Evolutionary conservation across 495 filamentous ascomycete genomes (phyloP).

Genomic region (Sporormia fimetaria): DNA sequence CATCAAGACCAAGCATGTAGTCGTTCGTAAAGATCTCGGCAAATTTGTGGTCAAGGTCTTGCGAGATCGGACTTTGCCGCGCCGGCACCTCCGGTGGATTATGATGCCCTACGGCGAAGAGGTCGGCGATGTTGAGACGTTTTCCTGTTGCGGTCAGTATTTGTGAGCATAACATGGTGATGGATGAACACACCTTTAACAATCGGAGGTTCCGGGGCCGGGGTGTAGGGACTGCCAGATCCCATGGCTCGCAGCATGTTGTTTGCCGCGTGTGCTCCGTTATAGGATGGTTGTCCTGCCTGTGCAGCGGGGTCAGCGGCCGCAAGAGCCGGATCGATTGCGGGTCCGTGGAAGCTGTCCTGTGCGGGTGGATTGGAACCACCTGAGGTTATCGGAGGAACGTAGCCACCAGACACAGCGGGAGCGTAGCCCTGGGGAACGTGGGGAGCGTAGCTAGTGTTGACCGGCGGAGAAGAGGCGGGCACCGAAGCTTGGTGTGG

Average conservation of each 20-base stretch:
- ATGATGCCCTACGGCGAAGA: conserved; percentile 50
- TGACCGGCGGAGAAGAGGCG: conserved; percentile 21
- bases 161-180: too few species aligned
- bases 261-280: conserved; percentile 30
- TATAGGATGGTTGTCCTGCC: conserved; percentile 19
- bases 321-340: conserved; percentile 64
- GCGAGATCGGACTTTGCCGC: conserved; percentile 36
- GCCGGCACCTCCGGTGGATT: conserved; percentile 47
- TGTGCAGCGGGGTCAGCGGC: conserved; percentile 17
- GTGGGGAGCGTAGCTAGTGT: conserved; percentile 31
- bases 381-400: conserved; percentile 37
- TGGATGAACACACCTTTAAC: conserved; percentile 35
- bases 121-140: conserved; percentile 62
- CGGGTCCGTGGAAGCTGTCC: conserved; percentile 47
- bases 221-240: conserved; percentile 35
- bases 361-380: conserved; percentile 26
- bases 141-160: conserved; percentile 43
- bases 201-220: conserved; percentile 32
- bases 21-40: conserved; percentile 61
- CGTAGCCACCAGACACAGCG: conserved; percentile 50
- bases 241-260: conserved; percentile 30
- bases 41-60: conserved; percentile 52
- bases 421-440: conserved; percentile 49
- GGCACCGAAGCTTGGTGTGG: conserved; percentile 27
- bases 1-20: conserved; percentile 65